These are phyloP conservation scores for Domatiomyces globalis DNA, from an alignment of 2,329 filamentous ascomycete genomes.

Conservation along the genomic window DNA sequence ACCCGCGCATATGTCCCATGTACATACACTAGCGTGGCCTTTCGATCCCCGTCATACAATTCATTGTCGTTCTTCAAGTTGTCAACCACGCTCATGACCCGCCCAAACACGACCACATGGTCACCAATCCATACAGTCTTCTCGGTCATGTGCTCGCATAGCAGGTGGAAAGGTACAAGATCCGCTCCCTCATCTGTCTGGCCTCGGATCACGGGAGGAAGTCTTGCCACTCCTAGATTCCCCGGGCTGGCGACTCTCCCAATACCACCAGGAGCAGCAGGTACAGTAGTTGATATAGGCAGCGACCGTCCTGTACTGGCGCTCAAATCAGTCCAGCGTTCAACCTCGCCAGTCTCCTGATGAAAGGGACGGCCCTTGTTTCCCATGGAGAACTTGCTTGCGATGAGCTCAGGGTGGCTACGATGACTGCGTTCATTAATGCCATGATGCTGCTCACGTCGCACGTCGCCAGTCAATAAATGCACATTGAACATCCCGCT, in stretches of 20 bases:
- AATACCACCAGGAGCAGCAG: neutral
- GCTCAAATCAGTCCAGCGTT: neutral
- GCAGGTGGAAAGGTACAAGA: slow-evolving; percentile 19
- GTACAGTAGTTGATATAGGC: neutral
- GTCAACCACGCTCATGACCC: slow-evolving; percentile 20
- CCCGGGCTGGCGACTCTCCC: neutral
- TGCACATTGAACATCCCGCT: slow-evolving; percentile 38
- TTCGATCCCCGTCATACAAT: slow-evolving; percentile 2
- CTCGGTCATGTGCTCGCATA: slow-evolving; percentile 20
- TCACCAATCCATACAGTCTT: slow-evolving; percentile 30
- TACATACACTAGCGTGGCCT: slow-evolving; percentile 5
- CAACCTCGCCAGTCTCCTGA: slow-evolving; percentile 6
- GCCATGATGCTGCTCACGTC: slow-evolving; percentile 6
- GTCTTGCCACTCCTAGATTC: neutral
- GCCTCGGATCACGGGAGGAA: neutral
- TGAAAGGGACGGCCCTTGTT: slow-evolving; percentile 11
- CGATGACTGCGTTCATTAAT: neutral
- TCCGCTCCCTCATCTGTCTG: neutral
- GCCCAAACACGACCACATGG: slow-evolving; percentile 35
- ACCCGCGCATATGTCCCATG: slow-evolving; percentile 4
- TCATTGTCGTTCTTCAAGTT: neutral
- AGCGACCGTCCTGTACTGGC: neutral
- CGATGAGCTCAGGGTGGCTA: slow-evolving; percentile 13
- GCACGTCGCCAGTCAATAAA: slow-evolving; percentile 26
- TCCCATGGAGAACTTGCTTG: slow-evolving; percentile 10